Evolutionary conservation across 192 early-diverging fungal genomes (phyloP), one percentile per base, ranked within the genome.

Genomic region (Chytriomyces sp.): DNA sequence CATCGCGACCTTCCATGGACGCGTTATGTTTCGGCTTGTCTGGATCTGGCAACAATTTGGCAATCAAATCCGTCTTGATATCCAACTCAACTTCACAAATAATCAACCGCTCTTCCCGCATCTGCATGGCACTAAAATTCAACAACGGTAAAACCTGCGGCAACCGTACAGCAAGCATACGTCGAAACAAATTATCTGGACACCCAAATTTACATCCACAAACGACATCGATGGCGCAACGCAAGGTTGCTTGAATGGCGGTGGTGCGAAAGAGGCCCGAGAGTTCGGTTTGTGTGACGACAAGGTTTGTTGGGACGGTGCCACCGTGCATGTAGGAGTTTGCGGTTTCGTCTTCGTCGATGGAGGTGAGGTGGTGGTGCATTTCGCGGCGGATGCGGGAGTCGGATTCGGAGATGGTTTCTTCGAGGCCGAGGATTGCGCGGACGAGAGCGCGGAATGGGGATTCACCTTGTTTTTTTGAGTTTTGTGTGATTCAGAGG

Each of bases 201-300:
- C 63, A 64, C 24, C 63, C 63, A 26, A 64, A 64, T 5, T 64
- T 64, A 5, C 63, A 64, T 16, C 63, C 63, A 26, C 63, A 64
- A 4, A 43, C 24, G 26, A 64, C 20, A 26, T 64, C 63, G 7
- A 64, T 64, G 24, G 18, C 63, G 24, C 13, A 13, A 5, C 63
- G 63, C 0, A 28, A 5, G 5, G 20, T 64, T 3, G 63, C 18
- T 11, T 23, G 16, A 5, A 23, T 4, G 13, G 63, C 20, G 26
- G 16, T 26, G 2, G 18, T 26, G 13, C 53, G 16, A 4, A 64
- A 64, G 35, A 64, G 63, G 1, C 24, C 6, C 1, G 16, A 1
- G 35, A 64, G 20, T 26, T 64, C 63, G 3, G 16, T 26, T 23
- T 64, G 18, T 16, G 63, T 64, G 24, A 64, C 63, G 13, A 64